A percentile compares a stretch with the other conserved stretches of the same genome.
Conservation (phyloP, 768 basidiomycete species). For the Rossbeevera mucosa region DNA sequence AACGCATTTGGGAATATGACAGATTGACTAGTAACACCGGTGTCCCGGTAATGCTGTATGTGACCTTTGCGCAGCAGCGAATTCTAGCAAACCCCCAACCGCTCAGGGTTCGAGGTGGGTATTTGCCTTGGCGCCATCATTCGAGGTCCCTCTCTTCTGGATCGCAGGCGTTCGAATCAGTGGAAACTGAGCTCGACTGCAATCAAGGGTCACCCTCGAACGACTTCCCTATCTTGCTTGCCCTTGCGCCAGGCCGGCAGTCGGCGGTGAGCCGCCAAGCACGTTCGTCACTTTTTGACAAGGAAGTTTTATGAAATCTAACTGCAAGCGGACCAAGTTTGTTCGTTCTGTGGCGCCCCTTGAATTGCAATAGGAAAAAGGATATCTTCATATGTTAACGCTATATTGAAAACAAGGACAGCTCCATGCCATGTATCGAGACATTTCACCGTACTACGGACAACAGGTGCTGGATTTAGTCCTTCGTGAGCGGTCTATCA, state of each 20-base stretch:
- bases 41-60: slow-evolving; percentile 5
- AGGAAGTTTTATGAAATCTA: not conserved
- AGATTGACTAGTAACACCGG: slow-evolving; percentile 4
- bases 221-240: not conserved
- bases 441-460: slow-evolving; percentile 15
- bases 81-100: slow-evolving; percentile 5
- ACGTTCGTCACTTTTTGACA: slow-evolving; percentile 4
- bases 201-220: slow-evolving; percentile 15
- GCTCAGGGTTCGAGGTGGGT: not conserved
- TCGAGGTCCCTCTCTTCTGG: not conserved
- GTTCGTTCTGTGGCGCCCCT: not conserved
- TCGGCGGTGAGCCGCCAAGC: slow-evolving; percentile 2
- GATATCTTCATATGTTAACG: slow-evolving; percentile 14
- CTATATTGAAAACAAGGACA: slow-evolving; percentile 24
- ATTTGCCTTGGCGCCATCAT: not conserved
- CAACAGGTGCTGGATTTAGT: slow-evolving; percentile 22
- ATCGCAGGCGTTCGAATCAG: not conserved
- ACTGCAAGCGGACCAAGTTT: not conserved
- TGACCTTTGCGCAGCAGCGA: slow-evolving; percentile 18
- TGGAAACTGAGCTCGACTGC: slow-evolving; percentile 6
- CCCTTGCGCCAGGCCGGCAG: slow-evolving; percentile 14
- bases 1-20: not conserved
- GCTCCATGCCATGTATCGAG: slow-evolving; percentile 16
- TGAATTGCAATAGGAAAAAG: slow-evolving; percentile 11
- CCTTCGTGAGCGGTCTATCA: slow-evolving; percentile 27